Base-by-base conservation (phyloP, 2,329 filamentous ascomycete species). In the Colletotrichum graminicola region DNA sequence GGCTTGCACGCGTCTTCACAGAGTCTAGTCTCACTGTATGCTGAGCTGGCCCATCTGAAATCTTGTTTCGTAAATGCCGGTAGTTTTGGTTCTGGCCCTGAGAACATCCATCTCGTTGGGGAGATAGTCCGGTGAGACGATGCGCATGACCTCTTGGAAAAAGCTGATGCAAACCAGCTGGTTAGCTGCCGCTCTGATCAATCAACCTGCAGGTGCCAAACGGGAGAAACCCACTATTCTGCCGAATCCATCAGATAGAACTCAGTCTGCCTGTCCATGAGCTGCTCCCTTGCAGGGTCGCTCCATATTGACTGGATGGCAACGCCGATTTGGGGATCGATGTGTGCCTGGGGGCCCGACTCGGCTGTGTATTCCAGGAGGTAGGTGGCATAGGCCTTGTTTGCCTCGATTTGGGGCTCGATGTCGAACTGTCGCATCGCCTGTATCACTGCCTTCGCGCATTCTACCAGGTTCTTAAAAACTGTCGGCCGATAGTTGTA, bases 211-310 rank as follows among this genome's bases (percentile, higher is more conserved):
- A 51, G 18, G 26, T 8, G 14, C 18, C 36, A 16, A 34, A 12
- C 12, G 23, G 23, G 34, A 21, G 3, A 10, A 39, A 82, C 93
- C 80, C 88, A 99, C 95, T 99, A 99, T 84, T 95, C 94, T 63
- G 96, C 96, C 32, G 96, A 99, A 82, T 99, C 96, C 96, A 99
- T 99, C 70, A 99, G 86, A 80, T 99, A 99, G 81, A 99, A 99
- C 83, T 99, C 95, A 79, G 94, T 97, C 80, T 97, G 94, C 79
- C 96, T 94, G 78, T 97, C 94, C 87, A 98, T 92, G 47, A 98
- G 88, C 75, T 89, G 90, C 66, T 93, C 90, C 76, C 94, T 93
- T 76, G 92, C 92, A 10, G 93, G 92, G 79, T 99, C 96, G 76
- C 92, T 92, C 96, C 96, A 99, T 79, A 99, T 85, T 65, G 93